These are phyloP conservation scores for Auxenochlorella pyrenoidosa DNA, from an alignment of 139 green algal genomes.

Conservation along the genomic window DNA sequence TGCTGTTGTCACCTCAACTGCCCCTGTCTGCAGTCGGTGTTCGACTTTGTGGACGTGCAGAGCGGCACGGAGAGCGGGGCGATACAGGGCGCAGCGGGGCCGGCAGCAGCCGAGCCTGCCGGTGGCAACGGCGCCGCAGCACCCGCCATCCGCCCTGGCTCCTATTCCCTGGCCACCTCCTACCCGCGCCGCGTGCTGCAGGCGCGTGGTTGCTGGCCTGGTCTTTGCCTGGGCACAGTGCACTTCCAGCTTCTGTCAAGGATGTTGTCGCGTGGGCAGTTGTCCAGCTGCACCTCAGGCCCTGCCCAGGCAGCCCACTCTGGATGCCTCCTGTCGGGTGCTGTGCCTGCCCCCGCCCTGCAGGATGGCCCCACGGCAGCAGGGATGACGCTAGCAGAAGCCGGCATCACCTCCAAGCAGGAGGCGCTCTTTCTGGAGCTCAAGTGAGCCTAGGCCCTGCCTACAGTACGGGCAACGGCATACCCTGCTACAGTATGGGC, in stretches of 20 bases:
- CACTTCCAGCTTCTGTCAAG: too few relatives aligned
- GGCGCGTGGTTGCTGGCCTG: not conserved
- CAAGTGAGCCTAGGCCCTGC: not conserved
- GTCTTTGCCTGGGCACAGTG: too few relatives aligned
- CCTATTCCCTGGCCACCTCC: conserved; percentile 71
- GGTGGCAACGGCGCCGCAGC: not conserved
- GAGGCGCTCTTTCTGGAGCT: conserved; percentile 71
- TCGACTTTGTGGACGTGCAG: conserved; percentile 85
- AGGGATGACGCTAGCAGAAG: conserved; percentile 48
- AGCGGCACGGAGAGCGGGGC: not conserved
- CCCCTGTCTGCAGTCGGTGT: conserved; percentile 51
- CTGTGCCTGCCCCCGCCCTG: not conserved
- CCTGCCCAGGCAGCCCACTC: not conserved
- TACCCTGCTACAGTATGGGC: not conserved
- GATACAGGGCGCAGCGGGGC: not conserved
- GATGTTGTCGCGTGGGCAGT: too few relatives aligned
- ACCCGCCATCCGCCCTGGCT: conserved; percentile 54
- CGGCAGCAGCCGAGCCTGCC: not conserved
- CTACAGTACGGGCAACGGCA: not conserved
- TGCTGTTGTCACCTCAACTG: too few relatives aligned
- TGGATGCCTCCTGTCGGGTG: too few relatives aligned
- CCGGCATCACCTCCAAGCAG: conserved; percentile 59
- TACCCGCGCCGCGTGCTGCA: conserved; percentile 27
- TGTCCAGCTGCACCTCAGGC: too few relatives aligned
- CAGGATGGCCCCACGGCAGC: not conserved